These are phyloP conservation scores for Yamadazyma trypodendri DNA, from an alignment of 1,139 yeast genomes.

Conservation along the genomic window DNA sequence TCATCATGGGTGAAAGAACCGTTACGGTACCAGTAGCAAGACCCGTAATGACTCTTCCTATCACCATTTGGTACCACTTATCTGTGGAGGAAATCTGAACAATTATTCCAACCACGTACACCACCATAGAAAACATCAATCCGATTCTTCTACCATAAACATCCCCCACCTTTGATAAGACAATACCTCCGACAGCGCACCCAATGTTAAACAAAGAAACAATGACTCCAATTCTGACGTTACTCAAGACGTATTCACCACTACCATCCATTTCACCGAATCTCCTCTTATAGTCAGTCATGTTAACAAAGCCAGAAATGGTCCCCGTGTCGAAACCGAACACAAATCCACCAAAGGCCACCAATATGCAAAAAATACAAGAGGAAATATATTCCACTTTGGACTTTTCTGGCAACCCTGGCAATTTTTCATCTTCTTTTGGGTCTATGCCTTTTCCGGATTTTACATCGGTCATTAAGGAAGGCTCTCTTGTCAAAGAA, in stretches of 20 bases:
- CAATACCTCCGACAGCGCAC: slow-evolving; percentile 69
- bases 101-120: slow-evolving; percentile 50
- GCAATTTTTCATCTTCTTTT: slow-evolving; percentile 11
- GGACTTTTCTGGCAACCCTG: slow-evolving; percentile 21
- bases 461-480: neutral
- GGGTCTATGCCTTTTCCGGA: slow-evolving; percentile 6
- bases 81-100: slow-evolving; percentile 38
- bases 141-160: slow-evolving; percentile 53
- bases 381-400: slow-evolving; percentile 30
- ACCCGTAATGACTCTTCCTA: slow-evolving; percentile 70
- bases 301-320: slow-evolving; percentile 62
- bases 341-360: slow-evolving; percentile 63
- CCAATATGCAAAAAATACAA: slow-evolving; percentile 37
- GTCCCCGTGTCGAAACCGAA: slow-evolving; percentile 77
- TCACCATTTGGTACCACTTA: slow-evolving; percentile 51
- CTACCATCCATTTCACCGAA: slow-evolving; percentile 39
- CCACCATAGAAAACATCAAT: slow-evolving; percentile 42
- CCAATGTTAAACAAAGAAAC: slow-evolving; percentile 69
- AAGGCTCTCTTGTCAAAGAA: slow-evolving; percentile 4
- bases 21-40: slow-evolving; percentile 70
- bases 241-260: slow-evolving; percentile 33
- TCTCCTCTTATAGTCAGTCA: slow-evolving; percentile 48
- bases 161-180: slow-evolving; percentile 54
- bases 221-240: slow-evolving; percentile 52
- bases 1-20: slow-evolving; percentile 65